These are phyloP conservation scores for Chlorella variabilis DNA, from an alignment of 163 green algal genomes.

Conservation along the genomic window DNA sequence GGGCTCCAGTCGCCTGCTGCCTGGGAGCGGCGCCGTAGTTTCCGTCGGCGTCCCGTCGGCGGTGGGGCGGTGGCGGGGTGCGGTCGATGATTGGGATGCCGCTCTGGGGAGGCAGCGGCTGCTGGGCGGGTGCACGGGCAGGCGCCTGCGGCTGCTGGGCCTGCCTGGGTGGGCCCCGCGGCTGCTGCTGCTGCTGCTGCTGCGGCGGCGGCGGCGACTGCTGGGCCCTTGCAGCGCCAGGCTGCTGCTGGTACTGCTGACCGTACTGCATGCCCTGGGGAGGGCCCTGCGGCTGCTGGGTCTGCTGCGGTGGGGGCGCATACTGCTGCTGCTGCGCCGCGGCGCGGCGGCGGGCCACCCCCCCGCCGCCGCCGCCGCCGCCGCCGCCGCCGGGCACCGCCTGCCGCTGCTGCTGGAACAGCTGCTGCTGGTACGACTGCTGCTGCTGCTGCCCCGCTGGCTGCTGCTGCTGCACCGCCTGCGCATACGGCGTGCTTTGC, in stretches of 20 bases:
- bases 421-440: constrained; percentile 34
- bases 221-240: neutral
- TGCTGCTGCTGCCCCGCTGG: constrained; percentile 20
- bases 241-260: constrained; percentile 19
- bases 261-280: no score
- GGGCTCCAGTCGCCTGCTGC: no score
- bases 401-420: constrained; percentile 37
- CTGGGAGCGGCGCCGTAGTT: neutral
- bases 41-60: constrained; percentile 1
- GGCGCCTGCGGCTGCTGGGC: constrained; percentile 18
- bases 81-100: constrained; percentile 31
- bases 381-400: no score
- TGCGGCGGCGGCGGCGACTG: neutral
- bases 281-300: neutral
- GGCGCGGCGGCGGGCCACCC: no score
- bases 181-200: constrained; percentile 8
- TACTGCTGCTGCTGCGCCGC: constrained; percentile 38
- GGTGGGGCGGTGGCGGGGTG: constrained; percentile 13
- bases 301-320: neutral
- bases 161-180: neutral
- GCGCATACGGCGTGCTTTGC: constrained; percentile 15
- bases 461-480: constrained; percentile 29
- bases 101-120: constrained; percentile 6
- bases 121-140: constrained; percentile 7
- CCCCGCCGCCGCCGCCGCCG: neutral